Conservation (phyloP, 768 basidiomycete genomes). For the Boletus vinaceobasis region DNA sequence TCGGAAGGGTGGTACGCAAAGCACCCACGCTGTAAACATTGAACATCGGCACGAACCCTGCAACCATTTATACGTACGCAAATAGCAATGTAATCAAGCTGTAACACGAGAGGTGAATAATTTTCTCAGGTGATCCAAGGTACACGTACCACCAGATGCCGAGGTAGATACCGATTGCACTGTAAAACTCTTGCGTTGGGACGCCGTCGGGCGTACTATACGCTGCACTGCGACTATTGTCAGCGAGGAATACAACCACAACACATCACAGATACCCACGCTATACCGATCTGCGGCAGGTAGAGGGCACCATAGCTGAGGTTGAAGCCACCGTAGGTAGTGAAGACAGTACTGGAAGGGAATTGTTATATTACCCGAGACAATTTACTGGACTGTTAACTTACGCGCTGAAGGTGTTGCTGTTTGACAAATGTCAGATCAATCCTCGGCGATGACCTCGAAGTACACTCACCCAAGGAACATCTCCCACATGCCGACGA, state of each 20-base stretch:
- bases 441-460: background rate
- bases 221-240: conserved; percentile 15
- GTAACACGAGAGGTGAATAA: background rate
- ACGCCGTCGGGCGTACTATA: conserved; percentile 26
- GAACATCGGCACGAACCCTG: background rate
- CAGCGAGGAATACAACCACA: background rate
- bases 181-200: conserved; percentile 22
- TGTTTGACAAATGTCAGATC: conserved; percentile 10
- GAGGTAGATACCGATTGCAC: conserved; percentile 28
- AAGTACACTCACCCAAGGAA: conserved; percentile 25
- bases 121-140: background rate
- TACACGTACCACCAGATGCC: conserved; percentile 23
- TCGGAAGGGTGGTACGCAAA: conserved; percentile 25
- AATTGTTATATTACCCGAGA: background rate
- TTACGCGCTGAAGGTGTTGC: conserved; percentile 28
- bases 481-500: conserved; percentile 33
- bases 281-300: conserved; percentile 25
- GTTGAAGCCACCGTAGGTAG: conserved; percentile 30
- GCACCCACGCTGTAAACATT: conserved; percentile 20
- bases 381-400: background rate
- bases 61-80: conserved; percentile 10
- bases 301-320: conserved; percentile 27
- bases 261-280: conserved; percentile 12
- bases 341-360: conserved; percentile 22
- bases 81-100: conserved; percentile 27